Evolutionary conservation across 1,139 yeast genomes (phyloP).

Genomic region (Suhomyces wounanorum): DNA sequence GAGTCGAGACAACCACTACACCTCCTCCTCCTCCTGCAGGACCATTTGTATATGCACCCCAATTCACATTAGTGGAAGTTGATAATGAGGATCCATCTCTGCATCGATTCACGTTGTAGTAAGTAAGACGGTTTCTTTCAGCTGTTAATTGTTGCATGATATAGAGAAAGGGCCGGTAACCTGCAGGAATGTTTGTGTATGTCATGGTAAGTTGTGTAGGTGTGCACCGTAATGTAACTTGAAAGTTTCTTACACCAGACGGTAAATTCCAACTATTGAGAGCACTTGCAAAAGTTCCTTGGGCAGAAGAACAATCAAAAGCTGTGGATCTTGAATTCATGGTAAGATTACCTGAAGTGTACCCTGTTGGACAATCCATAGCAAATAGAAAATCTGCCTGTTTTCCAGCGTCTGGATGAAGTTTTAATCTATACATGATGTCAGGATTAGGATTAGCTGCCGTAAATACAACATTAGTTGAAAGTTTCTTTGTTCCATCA

Average conservation of each 20-base stretch:
- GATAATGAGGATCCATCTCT: background rate
- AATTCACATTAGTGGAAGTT: background rate
- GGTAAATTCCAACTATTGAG: constrained; percentile 29
- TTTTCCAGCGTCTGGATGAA: too few relatives aligned
- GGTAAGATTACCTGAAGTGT: constrained; percentile 29
- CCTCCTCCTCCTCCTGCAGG: constrained; percentile 21
- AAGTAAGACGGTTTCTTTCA: too few relatives aligned
- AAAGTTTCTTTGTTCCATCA: too few relatives aligned
- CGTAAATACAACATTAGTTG: too few relatives aligned
- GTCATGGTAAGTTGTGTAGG: constrained; percentile 13
- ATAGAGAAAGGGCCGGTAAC: constrained; percentile 33
- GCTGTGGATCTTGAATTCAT: constrained; percentile 13
- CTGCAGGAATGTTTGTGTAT: constrained; percentile 32
- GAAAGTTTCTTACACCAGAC: constrained; percentile 5
- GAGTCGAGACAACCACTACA: constrained; percentile 18
- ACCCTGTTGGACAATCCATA: constrained; percentile 27
- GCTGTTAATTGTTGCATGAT: background rate
- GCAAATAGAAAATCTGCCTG: constrained; percentile 23
- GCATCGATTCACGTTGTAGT: background rate
- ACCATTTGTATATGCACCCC: constrained; percentile 13
- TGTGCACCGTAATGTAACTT: constrained; percentile 19
- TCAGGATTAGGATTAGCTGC: too few relatives aligned
- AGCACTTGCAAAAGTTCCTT: constrained; percentile 23
- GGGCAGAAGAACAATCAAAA: constrained; percentile 26
- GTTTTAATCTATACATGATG: background rate